A percentile compares a stretch with the other conserved stretches of the same genome.
Conservation (phyloP, 139 green algal genomes). For the Zygnema cylindricum region DNA sequence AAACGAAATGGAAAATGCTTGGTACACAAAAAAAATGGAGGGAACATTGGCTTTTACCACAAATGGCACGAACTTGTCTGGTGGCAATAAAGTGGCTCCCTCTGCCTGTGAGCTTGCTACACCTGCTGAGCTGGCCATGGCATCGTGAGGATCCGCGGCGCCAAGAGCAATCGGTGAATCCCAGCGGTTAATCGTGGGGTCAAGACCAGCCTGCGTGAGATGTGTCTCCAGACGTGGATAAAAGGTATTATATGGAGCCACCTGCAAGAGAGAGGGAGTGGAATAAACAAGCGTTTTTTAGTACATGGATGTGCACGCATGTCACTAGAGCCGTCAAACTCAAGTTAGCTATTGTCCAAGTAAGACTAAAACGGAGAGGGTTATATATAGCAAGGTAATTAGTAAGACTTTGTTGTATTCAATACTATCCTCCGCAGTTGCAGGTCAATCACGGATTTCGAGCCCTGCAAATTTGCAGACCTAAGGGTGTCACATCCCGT, state of each 20-base stretch:
- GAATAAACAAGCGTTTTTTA: neutral
- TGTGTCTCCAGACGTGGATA: constrained; percentile 56
- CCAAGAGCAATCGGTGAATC: constrained; percentile 41
- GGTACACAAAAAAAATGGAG: neutral
- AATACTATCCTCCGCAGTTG: too few species aligned
- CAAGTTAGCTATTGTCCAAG: too few species aligned
- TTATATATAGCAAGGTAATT: too few species aligned
- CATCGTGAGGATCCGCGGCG: constrained; percentile 31
- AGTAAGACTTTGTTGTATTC: too few species aligned
- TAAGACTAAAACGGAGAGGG: too few species aligned
- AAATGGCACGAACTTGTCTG: constrained; percentile 63
- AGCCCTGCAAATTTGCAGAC: too few species aligned
- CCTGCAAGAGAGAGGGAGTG: constrained; percentile 16
- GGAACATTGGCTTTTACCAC: constrained; percentile 41
- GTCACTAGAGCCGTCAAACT: too few species aligned
- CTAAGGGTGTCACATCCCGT: too few species aligned
- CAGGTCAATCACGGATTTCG: too few species aligned
- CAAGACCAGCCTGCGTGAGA: constrained; percentile 35
- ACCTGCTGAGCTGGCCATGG: constrained; percentile 9
- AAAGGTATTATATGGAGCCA: constrained; percentile 65
- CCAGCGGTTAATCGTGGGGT: constrained; percentile 58
- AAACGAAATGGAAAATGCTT: too few species aligned
- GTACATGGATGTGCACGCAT: too few species aligned
- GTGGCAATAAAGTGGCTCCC: constrained; percentile 24
- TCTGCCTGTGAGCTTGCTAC: constrained; percentile 10